Conservation (phyloP, 331 rosid species). For the Acacia concinna region DNA sequence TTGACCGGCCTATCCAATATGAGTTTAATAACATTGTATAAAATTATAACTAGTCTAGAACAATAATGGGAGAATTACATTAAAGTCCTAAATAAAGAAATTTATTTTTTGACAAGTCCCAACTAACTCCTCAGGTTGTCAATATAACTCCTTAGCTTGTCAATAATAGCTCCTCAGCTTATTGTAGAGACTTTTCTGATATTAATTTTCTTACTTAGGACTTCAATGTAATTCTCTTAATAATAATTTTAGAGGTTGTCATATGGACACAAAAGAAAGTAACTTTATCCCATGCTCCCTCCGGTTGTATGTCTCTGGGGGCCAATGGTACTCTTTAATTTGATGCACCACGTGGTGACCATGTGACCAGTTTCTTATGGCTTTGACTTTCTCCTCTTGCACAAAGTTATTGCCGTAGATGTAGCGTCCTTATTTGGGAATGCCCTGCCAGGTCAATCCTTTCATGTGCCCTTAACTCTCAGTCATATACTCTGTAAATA, state of each 20-base stretch:
- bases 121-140: too few species aligned
- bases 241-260: background rate
- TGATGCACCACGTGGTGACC: conserved; percentile 32
- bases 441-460: conserved; percentile 36
- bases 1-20: fast-evolving
- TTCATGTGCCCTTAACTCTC: background rate
- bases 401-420: conserved; percentile 22
- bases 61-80: too few species aligned
- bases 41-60: background rate
- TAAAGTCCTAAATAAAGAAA: too few species aligned
- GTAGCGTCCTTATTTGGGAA: conserved; percentile 28
- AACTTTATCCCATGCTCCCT: background rate
- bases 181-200: too few species aligned
- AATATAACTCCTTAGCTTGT: too few species aligned
- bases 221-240: too few species aligned
- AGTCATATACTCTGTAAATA: background rate
- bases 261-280: background rate
- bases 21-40: background rate
- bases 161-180: too few species aligned
- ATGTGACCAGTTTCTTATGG: conserved; percentile 27
- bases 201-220: too few species aligned
- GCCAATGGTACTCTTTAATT: too few species aligned
- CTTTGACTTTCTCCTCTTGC: conserved; percentile 3
- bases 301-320: too few species aligned
- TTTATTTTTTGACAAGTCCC: too few species aligned